These are phyloP conservation scores for Sclerotinia minor DNA, from an alignment of 2,329 filamentous ascomycete genomes.

Conservation along the genomic window DNA sequence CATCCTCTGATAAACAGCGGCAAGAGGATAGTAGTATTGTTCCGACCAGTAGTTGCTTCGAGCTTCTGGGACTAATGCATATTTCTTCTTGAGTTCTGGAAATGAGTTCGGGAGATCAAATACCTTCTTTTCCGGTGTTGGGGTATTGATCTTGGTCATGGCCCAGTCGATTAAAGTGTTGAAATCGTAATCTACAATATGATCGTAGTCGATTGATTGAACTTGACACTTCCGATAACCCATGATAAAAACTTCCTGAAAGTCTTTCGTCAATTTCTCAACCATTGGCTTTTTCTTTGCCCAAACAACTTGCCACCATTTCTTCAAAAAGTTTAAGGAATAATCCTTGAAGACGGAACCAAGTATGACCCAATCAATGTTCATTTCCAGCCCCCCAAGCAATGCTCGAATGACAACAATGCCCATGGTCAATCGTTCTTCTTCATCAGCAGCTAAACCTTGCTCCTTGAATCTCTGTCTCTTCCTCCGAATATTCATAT, in stretches of 20 bases:
- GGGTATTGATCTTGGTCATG: conserved; percentile 45
- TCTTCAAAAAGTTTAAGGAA: conserved; percentile 53
- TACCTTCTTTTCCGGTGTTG: conserved; percentile 45
- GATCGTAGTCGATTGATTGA: conserved; percentile 61
- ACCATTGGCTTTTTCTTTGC: conserved; percentile 55
- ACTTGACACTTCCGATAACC: conserved; percentile 66
- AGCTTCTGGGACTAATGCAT: conserved; percentile 32
- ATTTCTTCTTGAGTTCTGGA: conserved; percentile 48
- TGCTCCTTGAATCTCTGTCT: conserved; percentile 38
- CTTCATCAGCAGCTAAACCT: conserved; percentile 45
- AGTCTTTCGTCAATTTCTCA: conserved; percentile 58
- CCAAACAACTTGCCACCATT: conserved; percentile 56
- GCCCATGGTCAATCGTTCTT: conserved; percentile 54
- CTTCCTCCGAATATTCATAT: conserved; percentile 19
- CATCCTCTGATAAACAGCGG: conserved; percentile 46
- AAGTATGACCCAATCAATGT: conserved; percentile 62
- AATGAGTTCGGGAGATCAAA: conserved; percentile 52
- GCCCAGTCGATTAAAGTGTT: conserved; percentile 65
- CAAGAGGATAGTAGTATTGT: conserved; percentile 49
- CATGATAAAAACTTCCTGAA: conserved; percentile 63
- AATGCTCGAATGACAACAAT: conserved; percentile 59
- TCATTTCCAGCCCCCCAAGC: conserved; percentile 59
- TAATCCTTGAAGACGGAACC: conserved; percentile 56
- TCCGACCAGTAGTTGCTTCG: conserved; percentile 38
- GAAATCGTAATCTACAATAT: conserved; percentile 69